Evolutionary conservation across 139 green algal species (phyloP).

Genomic region (Nannochloris sp.): DNA sequence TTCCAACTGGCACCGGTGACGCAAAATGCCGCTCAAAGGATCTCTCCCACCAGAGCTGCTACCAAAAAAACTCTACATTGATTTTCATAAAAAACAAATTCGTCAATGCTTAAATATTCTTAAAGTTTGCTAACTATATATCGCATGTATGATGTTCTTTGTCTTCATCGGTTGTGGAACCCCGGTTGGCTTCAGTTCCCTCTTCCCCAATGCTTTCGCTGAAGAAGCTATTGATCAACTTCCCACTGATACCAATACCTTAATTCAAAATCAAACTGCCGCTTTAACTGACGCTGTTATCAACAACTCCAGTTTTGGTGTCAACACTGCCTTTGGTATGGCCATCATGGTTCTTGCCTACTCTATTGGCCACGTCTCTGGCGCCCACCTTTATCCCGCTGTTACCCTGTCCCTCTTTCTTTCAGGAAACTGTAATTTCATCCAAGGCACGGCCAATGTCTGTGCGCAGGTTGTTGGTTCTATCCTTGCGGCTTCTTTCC

Average conservation of each 20-base stretch:
- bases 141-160: slow-evolving; percentile 5
- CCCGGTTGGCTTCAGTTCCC: not conserved
- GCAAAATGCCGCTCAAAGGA: too few relatives aligned
- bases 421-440: not conserved
- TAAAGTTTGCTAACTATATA: too few relatives aligned
- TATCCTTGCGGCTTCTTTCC: slow-evolving; percentile 27
- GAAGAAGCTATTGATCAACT: too few relatives aligned
- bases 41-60: too few relatives aligned
- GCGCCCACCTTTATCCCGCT: slow-evolving; percentile 9
- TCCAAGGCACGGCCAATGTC: slow-evolving; percentile 20
- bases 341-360: slow-evolving; percentile 32
- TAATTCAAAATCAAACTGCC: not conserved
- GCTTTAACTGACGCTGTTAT: slow-evolving; percentile 1
- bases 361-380: slow-evolving; percentile 24
- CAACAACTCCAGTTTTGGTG: not conserved
- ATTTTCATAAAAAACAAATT: too few relatives aligned
- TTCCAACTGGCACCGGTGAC: too few relatives aligned
- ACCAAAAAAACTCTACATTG: too few relatives aligned
- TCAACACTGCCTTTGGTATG: slow-evolving; percentile 28
- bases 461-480: slow-evolving; percentile 21
- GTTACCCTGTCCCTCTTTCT: slow-evolving; percentile 15
- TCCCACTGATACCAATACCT: not conserved
- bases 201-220: not conserved
- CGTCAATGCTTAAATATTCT: too few relatives aligned
- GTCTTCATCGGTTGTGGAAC: slow-evolving; percentile 21